Evolutionary conservation across 768 basidiomycete genomes (phyloP), one percentile per base, ranked within the genome.

Genomic region (Boletus tylopilopsis): DNA sequence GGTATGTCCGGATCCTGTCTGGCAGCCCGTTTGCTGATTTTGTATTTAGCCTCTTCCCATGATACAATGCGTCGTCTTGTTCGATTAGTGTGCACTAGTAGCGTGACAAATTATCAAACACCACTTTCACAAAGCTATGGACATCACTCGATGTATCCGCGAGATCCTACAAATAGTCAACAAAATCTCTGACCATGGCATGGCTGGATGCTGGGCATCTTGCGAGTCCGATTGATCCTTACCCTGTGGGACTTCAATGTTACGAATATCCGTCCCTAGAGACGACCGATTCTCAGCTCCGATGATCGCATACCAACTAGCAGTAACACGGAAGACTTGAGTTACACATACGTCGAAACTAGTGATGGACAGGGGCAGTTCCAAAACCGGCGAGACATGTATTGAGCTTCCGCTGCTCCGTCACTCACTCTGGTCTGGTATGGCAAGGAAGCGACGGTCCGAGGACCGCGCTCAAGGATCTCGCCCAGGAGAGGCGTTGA

Each of bases 101-200:
- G 16, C 33, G 35, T 38, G 30, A 24, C 21, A 38, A 16, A 49
- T 24, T 47, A 37, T 50, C 46, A 45, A 52, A 27, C 54, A 47
- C 54, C 58, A 57, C 55, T 57, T 45, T 40, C 36, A 23, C 37
- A 37, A 39, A 34, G 16, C 33, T 32, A 9, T 36, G 18, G 16
- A n/a, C 12, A 4, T 30, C 29, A 30, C 13, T 30, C 29, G 10
- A 30, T 30, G n/a, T 13, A 30, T 30, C 29, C 13, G 29, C 5
- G 29, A 30, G 29, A 30, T 30, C 29, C 6, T n/a, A n/a, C n/a
- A n/a, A n/a, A n/a, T n/a, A n/a, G n/a, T n/a, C n/a, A n/a, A n/a
- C n/a, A n/a, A n/a, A n/a, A n/a, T n/a, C n/a, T n/a, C n/a, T n/a
- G n/a, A n/a, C n/a, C n/a, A n/a, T n/a, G n/a, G n/a, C n/a, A n/a